These are phyloP conservation scores for Amylocarpus encephaloides DNA, from an alignment of 2,329 filamentous ascomycete genomes.

Conservation along the genomic window DNA sequence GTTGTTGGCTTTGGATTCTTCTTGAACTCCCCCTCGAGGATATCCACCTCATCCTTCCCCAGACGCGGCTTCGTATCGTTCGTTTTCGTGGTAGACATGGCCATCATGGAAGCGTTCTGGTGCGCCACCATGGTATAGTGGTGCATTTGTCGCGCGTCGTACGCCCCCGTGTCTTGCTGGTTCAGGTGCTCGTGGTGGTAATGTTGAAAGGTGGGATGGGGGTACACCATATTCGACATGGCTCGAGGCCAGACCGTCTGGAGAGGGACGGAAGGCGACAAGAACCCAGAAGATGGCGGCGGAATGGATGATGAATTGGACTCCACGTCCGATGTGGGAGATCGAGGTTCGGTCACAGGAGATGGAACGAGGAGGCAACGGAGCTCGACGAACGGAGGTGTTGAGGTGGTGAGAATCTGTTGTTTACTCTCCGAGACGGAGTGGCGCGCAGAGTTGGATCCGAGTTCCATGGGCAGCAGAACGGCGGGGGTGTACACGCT, in stretches of 20 bases:
- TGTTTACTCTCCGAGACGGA: no score
- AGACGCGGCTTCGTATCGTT: slow-evolving; percentile 35
- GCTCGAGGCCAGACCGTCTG: slow-evolving; percentile 9
- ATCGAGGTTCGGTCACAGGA: background rate
- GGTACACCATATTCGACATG: slow-evolving; percentile 26
- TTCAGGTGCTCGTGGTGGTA: slow-evolving; percentile 20
- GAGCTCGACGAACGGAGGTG: background rate
- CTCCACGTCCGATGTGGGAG: background rate
- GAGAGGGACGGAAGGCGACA: slow-evolving; percentile 5
- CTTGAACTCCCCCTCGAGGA: slow-evolving; percentile 54
- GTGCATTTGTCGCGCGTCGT: slow-evolving; percentile 20
- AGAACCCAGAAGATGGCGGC: slow-evolving; percentile 8
- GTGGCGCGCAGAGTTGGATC: no score
- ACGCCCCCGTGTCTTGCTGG: slow-evolving; percentile 8
- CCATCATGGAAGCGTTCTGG: slow-evolving; percentile 31
- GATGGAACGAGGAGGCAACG: background rate
- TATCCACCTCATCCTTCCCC: slow-evolving; percentile 52
- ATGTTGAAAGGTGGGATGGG: slow-evolving; percentile 21
- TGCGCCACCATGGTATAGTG: slow-evolving; percentile 14
- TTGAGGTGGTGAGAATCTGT: no score
- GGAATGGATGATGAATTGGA: background rate
- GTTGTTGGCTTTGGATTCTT: slow-evolving; percentile 60
- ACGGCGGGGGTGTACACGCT: no score
- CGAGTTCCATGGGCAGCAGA: no score
- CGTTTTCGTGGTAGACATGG: slow-evolving; percentile 22